Conservation (phyloP, 768 basidiomycete species). For the Mycena vitilis region DNA sequence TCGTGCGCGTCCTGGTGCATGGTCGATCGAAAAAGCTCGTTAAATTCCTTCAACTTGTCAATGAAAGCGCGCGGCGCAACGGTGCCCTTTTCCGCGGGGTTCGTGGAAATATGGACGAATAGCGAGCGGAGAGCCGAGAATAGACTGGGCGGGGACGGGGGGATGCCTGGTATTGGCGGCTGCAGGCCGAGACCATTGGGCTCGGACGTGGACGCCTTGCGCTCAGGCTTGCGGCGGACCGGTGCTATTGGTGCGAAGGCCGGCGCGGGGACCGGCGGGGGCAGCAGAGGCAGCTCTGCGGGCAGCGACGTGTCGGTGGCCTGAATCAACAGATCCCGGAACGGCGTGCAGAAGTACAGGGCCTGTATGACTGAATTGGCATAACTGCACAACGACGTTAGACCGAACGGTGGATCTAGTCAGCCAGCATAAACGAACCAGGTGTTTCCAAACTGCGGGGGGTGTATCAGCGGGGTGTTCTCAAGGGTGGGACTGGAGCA, state of each 20-base stretch:
- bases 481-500: conserved; percentile 34
- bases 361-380: conserved; percentile 99
- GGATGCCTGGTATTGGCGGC: conserved; percentile 48
- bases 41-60: conserved; percentile 92
- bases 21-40: conserved; percentile 89
- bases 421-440: conserved; percentile 66
- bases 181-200: conserved; percentile 35
- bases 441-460: conserved; percentile 90
- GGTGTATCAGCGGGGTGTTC: conserved; percentile 26
- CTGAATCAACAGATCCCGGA: conserved; percentile 90
- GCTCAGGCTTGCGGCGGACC: conserved; percentile 69
- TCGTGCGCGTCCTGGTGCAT: conserved; percentile 99
- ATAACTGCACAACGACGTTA: conserved; percentile 68
- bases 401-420: conserved; percentile 17
- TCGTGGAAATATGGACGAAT: conserved; percentile 84
- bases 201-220: conserved; percentile 52
- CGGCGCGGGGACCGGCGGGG: conserved; percentile 32
- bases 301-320: conserved; percentile 63
- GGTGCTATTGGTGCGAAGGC: conserved; percentile 49
- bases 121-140: conserved; percentile 95
- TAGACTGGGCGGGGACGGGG: conserved; percentile 76
- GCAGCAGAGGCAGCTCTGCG: conserved; percentile 45
- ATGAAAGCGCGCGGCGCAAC: conserved; percentile 93
- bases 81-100: conserved; percentile 83
- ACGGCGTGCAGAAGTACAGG: conserved; percentile 94